A percentile compares a stretch with the other conserved stretches of the same genome.
phyloP scores from a whole-genome alignment of 2,329 filamentous ascomycete genomes.

The Escovopsis sp. region DNA sequence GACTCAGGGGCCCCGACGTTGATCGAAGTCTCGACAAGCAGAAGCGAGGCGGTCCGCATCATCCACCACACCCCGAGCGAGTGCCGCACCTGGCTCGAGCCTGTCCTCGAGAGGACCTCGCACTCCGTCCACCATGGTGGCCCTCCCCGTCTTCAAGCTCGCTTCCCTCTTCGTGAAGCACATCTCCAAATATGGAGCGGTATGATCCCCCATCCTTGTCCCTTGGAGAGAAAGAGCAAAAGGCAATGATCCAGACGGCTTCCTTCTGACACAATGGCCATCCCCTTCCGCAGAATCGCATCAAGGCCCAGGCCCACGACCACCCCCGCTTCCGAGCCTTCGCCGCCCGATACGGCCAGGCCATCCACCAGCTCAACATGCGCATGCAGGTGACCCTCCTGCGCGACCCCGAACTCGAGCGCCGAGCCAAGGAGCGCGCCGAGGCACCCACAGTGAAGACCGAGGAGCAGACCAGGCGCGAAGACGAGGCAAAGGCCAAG shows the following conservation, averaged over 20 bases:
- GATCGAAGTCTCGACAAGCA: too few relatives aligned
- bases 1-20: too few relatives aligned
- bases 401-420: slow-evolving; percentile 41
- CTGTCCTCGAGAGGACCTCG: too few relatives aligned
- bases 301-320: slow-evolving; percentile 50
- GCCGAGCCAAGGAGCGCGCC: slow-evolving; percentile 43
- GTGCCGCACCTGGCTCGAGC: too few relatives aligned
- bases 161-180: slow-evolving; percentile 48
- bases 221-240: too few relatives aligned
- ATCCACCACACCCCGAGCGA: too few relatives aligned
- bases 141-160: slow-evolving; percentile 52
- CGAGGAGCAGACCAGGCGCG: slow-evolving; percentile 41
- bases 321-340: slow-evolving; percentile 44
- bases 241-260: not conserved
- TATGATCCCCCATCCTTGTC: slow-evolving; percentile 33
- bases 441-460: slow-evolving; percentile 51
- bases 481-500: slow-evolving; percentile 31
- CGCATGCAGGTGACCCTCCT: slow-evolving; percentile 43
- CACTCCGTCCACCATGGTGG: slow-evolving; percentile 47
- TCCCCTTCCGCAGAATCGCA: slow-evolving; percentile 36
- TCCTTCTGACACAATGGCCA: not conserved
- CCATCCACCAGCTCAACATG: slow-evolving; percentile 54
- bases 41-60: too few relatives aligned
- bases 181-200: slow-evolving; percentile 53
- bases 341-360: slow-evolving; percentile 46